A percentile compares a stretch with the other conserved stretches of the same genome.
Conservation (phyloP, 148 eudicot genomes). For the Bassia scoparia region DNA sequence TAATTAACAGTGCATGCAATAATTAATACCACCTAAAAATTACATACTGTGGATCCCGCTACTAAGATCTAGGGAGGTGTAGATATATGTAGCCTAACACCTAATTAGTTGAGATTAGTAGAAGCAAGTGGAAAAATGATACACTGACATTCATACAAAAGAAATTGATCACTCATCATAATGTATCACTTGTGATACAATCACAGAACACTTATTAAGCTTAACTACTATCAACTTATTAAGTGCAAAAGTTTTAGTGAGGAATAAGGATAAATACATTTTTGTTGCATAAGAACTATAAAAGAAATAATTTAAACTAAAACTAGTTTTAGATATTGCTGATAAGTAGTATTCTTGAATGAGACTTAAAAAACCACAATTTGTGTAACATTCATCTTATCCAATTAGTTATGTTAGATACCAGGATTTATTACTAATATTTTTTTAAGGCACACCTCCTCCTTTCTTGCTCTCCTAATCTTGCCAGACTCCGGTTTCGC, state of each 20-base stretch:
- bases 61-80: neutral
- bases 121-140: neutral
- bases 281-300: neutral
- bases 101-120: neutral
- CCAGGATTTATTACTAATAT: too few species aligned
- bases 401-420: too few species aligned
- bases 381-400: too few species aligned
- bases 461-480: too few species aligned
- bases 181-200: neutral
- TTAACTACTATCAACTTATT: neutral
- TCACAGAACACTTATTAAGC: neutral
- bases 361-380: too few species aligned
- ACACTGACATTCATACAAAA: neutral
- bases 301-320: neutral
- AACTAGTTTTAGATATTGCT: neutral
- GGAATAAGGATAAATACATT: too few species aligned
- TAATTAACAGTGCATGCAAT: too few species aligned
- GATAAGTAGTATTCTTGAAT: neutral
- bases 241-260: neutral
- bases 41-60: neutral
- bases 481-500: too few species aligned
- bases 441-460: too few species aligned
- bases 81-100: neutral
- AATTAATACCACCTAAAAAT: too few species aligned
- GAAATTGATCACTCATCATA: neutral